These are phyloP conservation scores for Tetragonia tetragonoides DNA, from an alignment of 148 eudicot species.

Conservation along the genomic window DNA sequence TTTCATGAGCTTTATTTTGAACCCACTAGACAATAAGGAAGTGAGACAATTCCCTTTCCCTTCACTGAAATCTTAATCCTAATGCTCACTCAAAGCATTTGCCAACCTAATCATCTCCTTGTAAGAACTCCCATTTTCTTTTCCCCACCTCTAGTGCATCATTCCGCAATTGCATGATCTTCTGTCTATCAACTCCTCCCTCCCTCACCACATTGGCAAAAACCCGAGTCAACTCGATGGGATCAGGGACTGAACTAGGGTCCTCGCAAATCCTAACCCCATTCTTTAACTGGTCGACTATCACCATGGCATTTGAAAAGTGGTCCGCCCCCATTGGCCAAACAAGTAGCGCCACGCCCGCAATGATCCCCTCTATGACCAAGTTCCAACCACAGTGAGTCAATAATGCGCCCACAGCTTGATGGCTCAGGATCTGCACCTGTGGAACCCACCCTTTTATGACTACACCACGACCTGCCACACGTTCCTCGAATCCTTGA, in stretches of 20 bases:
- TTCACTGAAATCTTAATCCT: no score
- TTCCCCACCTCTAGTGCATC: slow-evolving; percentile 21
- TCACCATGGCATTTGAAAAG: slow-evolving; percentile 34
- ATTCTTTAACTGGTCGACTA: slow-evolving; percentile 34
- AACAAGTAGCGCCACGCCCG: slow-evolving; percentile 39
- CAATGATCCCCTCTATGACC: slow-evolving; percentile 38
- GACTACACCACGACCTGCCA: slow-evolving; percentile 35
- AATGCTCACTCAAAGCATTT: slow-evolving; percentile 7
- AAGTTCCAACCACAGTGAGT: slow-evolving; percentile 72
- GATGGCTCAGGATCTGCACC: slow-evolving; percentile 36
- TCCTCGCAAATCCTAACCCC: slow-evolving; percentile 34
- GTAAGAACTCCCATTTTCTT: slow-evolving; percentile 29
- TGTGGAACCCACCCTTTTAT: slow-evolving; percentile 60
- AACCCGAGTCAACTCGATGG: slow-evolving; percentile 25
- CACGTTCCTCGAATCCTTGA: slow-evolving; percentile 18
- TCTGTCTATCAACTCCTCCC: slow-evolving; percentile 9
- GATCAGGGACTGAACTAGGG: slow-evolving; percentile 17
- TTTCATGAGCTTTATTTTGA: no score
- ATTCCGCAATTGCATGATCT: slow-evolving; percentile 18
- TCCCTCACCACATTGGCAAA: slow-evolving; percentile 19
- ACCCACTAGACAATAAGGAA: no score
- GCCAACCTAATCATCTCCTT: slow-evolving; percentile 19
- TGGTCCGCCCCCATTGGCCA: slow-evolving; percentile 54
- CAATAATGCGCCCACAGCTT: slow-evolving; percentile 40
- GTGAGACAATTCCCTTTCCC: no score